Percentiles rank a stretch among this genome's conserved stretches.
phyloP scores from a whole-genome alignment of 805 yeast species.

The Cyberlindnera veronae region DNA sequence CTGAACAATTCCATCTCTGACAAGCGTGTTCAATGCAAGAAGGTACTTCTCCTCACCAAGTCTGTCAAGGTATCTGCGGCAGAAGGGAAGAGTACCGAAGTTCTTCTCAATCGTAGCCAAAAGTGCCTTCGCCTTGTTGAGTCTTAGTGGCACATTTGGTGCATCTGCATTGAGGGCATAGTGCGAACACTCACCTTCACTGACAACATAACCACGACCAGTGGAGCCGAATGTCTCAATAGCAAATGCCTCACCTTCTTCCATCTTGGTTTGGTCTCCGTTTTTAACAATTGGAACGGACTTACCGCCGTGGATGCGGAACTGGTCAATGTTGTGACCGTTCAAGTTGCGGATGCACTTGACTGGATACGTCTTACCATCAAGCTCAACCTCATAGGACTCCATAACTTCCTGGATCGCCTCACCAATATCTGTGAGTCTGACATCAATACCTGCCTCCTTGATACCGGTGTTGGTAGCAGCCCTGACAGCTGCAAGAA shows the following conservation, averaged over 20 bases:
- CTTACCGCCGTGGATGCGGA: constrained; percentile 88
- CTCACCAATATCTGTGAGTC: constrained; percentile 92
- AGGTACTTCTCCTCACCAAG: constrained; percentile 89
- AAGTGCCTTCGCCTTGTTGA: constrained; percentile 67
- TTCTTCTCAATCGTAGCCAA: constrained; percentile 67
- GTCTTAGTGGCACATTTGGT: constrained; percentile 49
- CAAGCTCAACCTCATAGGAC: constrained; percentile 85
- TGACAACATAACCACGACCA: constrained; percentile 85
- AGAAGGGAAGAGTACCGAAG: constrained; percentile 95
- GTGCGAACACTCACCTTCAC: constrained; percentile 92
- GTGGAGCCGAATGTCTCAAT: constrained; percentile 98
- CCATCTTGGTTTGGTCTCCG: constrained; percentile 95
- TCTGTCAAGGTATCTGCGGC: constrained; percentile 91
- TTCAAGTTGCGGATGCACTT: constrained; percentile 88
- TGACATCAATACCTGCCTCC: constrained; percentile 94
- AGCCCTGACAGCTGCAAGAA: constrained; percentile 80
- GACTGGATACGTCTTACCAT: constrained; percentile 81
- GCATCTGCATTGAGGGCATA: constrained; percentile 62
- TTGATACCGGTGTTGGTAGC: constrained; percentile 93
- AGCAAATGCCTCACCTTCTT: constrained; percentile 97
- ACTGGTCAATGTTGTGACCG: constrained; percentile 90
- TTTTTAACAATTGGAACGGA: constrained; percentile 94
- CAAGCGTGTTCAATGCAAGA: constrained; percentile 80
- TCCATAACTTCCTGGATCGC: constrained; percentile 98
- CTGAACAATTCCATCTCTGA: constrained; percentile 80